These are phyloP conservation scores for Cyanodermella asteris DNA, from an alignment of 2,329 filamentous ascomycete species.

Conservation along the genomic window DNA sequence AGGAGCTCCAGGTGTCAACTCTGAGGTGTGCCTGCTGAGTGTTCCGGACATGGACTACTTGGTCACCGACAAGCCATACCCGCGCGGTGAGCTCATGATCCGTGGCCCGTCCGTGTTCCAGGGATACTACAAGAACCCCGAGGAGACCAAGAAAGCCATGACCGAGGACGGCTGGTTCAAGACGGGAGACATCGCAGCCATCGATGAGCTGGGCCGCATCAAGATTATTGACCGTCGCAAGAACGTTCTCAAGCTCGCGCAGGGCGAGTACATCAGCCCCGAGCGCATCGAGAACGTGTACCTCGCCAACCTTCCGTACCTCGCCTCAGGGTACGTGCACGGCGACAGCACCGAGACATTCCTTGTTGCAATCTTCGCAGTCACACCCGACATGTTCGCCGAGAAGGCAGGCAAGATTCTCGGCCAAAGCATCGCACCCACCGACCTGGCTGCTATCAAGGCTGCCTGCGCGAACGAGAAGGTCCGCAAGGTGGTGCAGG, in stretches of 20 bases:
- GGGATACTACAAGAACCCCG: slow-evolving; percentile 77
- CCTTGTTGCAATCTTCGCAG: slow-evolving; percentile 69
- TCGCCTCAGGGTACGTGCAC: slow-evolving; percentile 72
- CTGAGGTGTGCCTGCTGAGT: slow-evolving; percentile 63
- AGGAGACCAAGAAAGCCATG: slow-evolving; percentile 64
- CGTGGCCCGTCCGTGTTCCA: slow-evolving; percentile 61
- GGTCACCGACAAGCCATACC: slow-evolving; percentile 66
- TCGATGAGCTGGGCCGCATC: slow-evolving; percentile 73
- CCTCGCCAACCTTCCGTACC: slow-evolving; percentile 54
- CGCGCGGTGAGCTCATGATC: slow-evolving; percentile 73
- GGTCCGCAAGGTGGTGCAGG: slow-evolving; percentile 53
- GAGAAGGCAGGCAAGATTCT: slow-evolving; percentile 59
- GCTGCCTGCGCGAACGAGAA: slow-evolving; percentile 45
- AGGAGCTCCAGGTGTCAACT: slow-evolving; percentile 43
- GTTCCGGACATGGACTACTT: slow-evolving; percentile 90
- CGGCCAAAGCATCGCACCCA: slow-evolving; percentile 39
- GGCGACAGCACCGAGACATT: slow-evolving; percentile 65
- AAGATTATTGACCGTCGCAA: slow-evolving; percentile 91
- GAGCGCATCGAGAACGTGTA: slow-evolving; percentile 95
- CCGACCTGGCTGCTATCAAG: slow-evolving; percentile 45
- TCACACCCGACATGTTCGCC: slow-evolving; percentile 69
- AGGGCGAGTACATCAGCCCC: slow-evolving; percentile 94
- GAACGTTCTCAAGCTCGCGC: slow-evolving; percentile 95
- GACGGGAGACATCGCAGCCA: slow-evolving; percentile 72
- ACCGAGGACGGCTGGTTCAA: slow-evolving; percentile 91